Conservation (phyloP, 148 eudicot genomes). For the Chenopodium formosanum region DNA sequence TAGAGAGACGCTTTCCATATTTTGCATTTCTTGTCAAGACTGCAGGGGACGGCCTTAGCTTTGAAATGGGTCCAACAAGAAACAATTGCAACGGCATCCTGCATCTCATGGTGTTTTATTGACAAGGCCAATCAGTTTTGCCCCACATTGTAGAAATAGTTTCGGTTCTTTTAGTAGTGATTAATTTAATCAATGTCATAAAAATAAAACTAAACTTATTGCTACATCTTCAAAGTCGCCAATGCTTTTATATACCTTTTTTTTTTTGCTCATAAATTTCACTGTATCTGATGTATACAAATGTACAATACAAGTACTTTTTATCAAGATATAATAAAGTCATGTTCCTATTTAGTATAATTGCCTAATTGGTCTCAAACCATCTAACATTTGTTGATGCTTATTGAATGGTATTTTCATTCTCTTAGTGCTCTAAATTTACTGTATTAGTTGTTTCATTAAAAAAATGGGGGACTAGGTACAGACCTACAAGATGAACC, state of each 20-base stretch:
- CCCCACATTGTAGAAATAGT: not conserved
- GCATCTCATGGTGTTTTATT: not conserved
- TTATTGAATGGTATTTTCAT: no score
- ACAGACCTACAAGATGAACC: no score
- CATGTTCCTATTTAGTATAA: no score
- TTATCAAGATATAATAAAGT: not conserved
- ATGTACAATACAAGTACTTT: not conserved
- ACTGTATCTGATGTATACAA: no score
- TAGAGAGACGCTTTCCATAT: not conserved
- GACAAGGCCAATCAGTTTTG: not conserved
- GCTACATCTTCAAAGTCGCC: not conserved
- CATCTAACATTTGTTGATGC: no score
- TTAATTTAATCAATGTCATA: no score
- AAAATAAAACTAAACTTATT: no score
- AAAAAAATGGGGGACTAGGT: no score
- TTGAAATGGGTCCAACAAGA: not conserved
- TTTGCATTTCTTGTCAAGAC: not conserved
- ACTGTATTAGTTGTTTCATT: no score
- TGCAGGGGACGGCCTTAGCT: not conserved
- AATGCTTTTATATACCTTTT: no score
- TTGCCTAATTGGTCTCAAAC: no score
- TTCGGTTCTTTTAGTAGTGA: not conserved
- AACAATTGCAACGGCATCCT: not conserved
- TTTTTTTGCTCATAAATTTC: not conserved
- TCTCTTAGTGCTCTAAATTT: no score